A percentile compares a stretch with the other conserved stretches of the same genome.
Conservation (phyloP, 1,284 basidiomycete species). For the Amylostereum areolatum region DNA sequence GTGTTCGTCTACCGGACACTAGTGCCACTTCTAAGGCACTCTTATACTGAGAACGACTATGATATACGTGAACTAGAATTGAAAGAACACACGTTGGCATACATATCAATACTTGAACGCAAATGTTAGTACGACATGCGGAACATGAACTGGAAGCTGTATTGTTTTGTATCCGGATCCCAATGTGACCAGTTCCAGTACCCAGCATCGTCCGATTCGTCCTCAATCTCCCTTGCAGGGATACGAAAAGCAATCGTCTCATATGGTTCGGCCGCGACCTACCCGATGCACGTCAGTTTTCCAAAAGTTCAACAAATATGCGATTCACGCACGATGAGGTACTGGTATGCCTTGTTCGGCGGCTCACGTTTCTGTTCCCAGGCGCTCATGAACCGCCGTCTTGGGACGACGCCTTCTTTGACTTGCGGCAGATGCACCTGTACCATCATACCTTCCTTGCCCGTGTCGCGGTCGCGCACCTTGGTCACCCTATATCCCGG, state of each 20-base stretch:
- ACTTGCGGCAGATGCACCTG: slow-evolving; percentile 96
- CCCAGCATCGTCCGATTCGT: slow-evolving; percentile 84
- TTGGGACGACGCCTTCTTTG: slow-evolving; percentile 79
- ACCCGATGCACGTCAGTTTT: slow-evolving; percentile 4
- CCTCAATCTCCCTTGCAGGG: slow-evolving; percentile 95
- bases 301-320: slow-evolving; percentile 3
- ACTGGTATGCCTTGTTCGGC: slow-evolving; percentile 95
- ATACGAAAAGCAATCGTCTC: slow-evolving; percentile 99
- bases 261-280: slow-evolving; percentile 98
- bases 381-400: slow-evolving; percentile 94
- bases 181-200: slow-evolving; percentile 97
- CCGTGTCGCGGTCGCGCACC: slow-evolving; percentile 72
- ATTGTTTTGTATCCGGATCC: slow-evolving; percentile 95
- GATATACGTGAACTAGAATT: too few species aligned
- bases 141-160: slow-evolving; percentile 94
- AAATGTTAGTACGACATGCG: slow-evolving; percentile 48
- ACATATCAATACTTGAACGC: too few species aligned
- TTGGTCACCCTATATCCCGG: slow-evolving; percentile 94
- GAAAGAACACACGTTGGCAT: too few species aligned
- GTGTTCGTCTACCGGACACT: too few species aligned
- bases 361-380: slow-evolving; percentile 97
- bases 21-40: too few species aligned
- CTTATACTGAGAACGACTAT: too few species aligned
- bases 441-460: slow-evolving; percentile 92
- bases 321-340: slow-evolving; percentile 75